Conservation (phyloP, 192 early-diverging fungal species). For the Umbelopsis sp. region DNA sequence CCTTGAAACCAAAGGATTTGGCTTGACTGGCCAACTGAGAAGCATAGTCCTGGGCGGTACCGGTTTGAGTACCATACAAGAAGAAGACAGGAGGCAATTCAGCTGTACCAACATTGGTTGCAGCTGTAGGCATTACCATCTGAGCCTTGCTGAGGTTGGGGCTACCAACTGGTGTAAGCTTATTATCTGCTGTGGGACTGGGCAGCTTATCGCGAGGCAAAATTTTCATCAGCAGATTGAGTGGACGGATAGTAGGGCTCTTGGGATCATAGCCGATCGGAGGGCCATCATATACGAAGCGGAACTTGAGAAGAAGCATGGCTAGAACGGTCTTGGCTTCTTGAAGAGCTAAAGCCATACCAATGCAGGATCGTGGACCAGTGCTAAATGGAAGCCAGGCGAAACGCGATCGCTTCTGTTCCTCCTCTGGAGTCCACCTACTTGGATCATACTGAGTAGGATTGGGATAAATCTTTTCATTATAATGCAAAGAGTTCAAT, state of each 20-base stretch:
- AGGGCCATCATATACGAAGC: slow-evolving; percentile 38
- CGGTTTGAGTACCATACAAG: slow-evolving; percentile 59
- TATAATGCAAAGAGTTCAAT: slow-evolving; percentile 46
- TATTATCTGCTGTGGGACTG: slow-evolving; percentile 24
- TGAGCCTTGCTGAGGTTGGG: not conserved
- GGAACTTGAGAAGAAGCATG: slow-evolving; percentile 48
- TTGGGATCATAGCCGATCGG: slow-evolving; percentile 33
- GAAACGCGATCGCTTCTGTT: slow-evolving; percentile 45
- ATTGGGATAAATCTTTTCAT: slow-evolving; percentile 45
- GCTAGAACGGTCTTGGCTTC: slow-evolving; percentile 61
- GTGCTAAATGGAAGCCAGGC: slow-evolving; percentile 61
- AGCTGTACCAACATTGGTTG: slow-evolving; percentile 3
- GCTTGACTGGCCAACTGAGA: slow-evolving; percentile 40
- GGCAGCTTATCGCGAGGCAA: slow-evolving; percentile 37
- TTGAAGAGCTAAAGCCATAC: slow-evolving; percentile 60
- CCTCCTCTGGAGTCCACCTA: slow-evolving; percentile 52
- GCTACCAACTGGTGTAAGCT: not conserved
- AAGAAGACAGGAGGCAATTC: slow-evolving; percentile 43
- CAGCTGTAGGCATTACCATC: not conserved
- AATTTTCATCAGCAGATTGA: slow-evolving; percentile 36
- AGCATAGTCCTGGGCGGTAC: slow-evolving; percentile 56
- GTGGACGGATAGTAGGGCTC: slow-evolving; percentile 38
- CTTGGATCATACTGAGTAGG: slow-evolving; percentile 58
- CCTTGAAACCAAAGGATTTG: slow-evolving; percentile 44
- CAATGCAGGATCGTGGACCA: slow-evolving; percentile 58